These are phyloP conservation scores for Schrenkiella parvula DNA, from an alignment of 345 rosid genomes.

Conservation along the genomic window DNA sequence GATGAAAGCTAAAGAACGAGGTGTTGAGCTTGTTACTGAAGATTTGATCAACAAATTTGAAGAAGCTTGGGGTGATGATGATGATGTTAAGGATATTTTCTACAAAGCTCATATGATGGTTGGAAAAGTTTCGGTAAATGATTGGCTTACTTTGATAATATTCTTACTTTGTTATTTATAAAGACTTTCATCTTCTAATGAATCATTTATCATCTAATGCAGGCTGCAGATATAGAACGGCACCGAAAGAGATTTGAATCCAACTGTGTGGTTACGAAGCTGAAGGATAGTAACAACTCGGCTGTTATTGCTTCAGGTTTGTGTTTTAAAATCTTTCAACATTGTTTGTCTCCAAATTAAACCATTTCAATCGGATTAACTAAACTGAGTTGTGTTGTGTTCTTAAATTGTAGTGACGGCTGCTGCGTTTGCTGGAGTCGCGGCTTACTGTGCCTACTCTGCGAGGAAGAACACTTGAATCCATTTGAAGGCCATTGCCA, in stretches of 20 bases:
- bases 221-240: conserved; percentile 28
- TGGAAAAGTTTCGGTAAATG: conserved; percentile 28
- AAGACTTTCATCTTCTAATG: not conserved
- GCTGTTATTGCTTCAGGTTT: conserved; percentile 32
- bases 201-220: not conserved
- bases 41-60: conserved; percentile 22
- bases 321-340: not conserved
- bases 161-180: not conserved
- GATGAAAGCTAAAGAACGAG: conserved; percentile 34
- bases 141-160: not conserved
- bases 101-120: conserved; percentile 37
- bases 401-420: conserved; percentile 25
- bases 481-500: not conserved
- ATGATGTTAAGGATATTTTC: conserved; percentile 27
- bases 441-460: conserved; percentile 32
- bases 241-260: conserved; percentile 26
- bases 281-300: conserved; percentile 27
- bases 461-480: conserved; percentile 28
- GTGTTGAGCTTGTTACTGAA: conserved; percentile 30
- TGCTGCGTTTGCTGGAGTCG: conserved; percentile 37
- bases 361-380: not conserved
- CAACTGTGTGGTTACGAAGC: conserved; percentile 16
- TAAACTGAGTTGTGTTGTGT: not conserved
- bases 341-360: not conserved
- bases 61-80: conserved; percentile 38